Evolutionary conservation across 176 grass and related monocot species (phyloP), one percentile per base, ranked within the genome.

Genomic region (Thinopyrum elongatum): DNA sequence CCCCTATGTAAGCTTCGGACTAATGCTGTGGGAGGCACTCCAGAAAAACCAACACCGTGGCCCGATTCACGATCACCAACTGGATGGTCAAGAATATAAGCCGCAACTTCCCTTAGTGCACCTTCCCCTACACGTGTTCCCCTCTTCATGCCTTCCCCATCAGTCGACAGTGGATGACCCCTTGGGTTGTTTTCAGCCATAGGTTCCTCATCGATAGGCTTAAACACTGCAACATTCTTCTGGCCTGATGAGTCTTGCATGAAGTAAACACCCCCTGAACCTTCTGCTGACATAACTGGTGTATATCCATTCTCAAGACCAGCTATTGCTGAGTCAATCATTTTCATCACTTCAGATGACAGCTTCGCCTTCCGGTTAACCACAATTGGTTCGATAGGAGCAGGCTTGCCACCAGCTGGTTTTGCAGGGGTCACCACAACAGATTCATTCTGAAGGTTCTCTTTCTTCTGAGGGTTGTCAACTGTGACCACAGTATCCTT

Each of bases 121-220:
- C 94, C 94, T 80, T 94, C 85, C 61, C 92, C 94, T 6, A 94
- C 92, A 53, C 84, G 77, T 35, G 92, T 97, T 10, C 95, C 92
- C 60, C 88, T 88, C 63, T 94, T 97, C 85, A 97, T 86, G 19
- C 95, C 95, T 82, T 97, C 95, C 7, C 92, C 95, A 70, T 97
- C 83, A 34, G 86, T 80, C 0, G 92, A 92, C 66, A 87, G 33
- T 23, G 92, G 92, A 81, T 92, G 82, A 17, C 92, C 86, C 76
- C 90, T 89, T 35, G 92, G 94, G 61, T 97, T 97, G 76, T 97
- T 94, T 49, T 82, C 27, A 0, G 90, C 92, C 89, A 90, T 94
- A 29, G 94, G 94, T 83, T 97, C 94, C 75, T 97, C 94, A 78
- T 97, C 94, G 10, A 90, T 92, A 34, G 94, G 94, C 88, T 97